phyloP scores from a whole-genome alignment of 306 rosid species.

The Lathyrus aphaca region DNA sequence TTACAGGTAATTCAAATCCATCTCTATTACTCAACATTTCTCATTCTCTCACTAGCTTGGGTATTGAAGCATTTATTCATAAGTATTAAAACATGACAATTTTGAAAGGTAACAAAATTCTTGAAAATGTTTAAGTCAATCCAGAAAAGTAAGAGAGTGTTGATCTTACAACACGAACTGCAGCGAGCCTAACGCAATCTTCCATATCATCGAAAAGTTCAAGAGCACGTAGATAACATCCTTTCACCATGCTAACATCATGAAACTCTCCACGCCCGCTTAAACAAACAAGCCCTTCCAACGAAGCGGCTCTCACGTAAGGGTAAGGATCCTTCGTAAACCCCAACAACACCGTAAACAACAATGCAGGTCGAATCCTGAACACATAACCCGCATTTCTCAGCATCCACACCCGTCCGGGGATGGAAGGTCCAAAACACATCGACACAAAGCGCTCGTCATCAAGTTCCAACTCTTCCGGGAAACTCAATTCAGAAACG shows the following conservation, averaged over 20 bases:
- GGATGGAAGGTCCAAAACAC: slow-evolving; percentile 58
- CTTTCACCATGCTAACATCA: slow-evolving; percentile 57
- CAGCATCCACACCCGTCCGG: slow-evolving; percentile 68
- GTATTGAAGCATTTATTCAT: too few relatives aligned
- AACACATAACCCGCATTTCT: slow-evolving; percentile 55
- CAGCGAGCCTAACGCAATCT: slow-evolving; percentile 60
- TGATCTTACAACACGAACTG: slow-evolving; percentile 65
- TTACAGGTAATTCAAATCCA: too few relatives aligned
- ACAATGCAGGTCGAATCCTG: slow-evolving; percentile 47
- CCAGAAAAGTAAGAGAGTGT: neutral
- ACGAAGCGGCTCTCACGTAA: slow-evolving; percentile 60
- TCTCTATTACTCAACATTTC: too few relatives aligned
- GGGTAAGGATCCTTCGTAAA: slow-evolving; percentile 87
- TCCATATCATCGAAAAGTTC: slow-evolving; percentile 75
- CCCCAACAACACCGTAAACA: slow-evolving; percentile 64
- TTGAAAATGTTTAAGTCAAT: neutral
- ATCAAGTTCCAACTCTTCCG: slow-evolving; percentile 43
- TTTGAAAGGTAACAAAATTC: neutral
- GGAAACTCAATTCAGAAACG: slow-evolving; percentile 25
- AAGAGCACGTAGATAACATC: slow-evolving; percentile 64
- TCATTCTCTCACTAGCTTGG: too few relatives aligned
- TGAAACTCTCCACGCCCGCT: slow-evolving; percentile 43
- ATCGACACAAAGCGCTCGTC: slow-evolving; percentile 64
- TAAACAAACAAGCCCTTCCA: slow-evolving; percentile 72
- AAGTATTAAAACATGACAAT: too few relatives aligned